Evolutionary conservation across 2,329 filamentous ascomycete genomes (phyloP).

Genomic region (Corniculantispora saksenae): DNA sequence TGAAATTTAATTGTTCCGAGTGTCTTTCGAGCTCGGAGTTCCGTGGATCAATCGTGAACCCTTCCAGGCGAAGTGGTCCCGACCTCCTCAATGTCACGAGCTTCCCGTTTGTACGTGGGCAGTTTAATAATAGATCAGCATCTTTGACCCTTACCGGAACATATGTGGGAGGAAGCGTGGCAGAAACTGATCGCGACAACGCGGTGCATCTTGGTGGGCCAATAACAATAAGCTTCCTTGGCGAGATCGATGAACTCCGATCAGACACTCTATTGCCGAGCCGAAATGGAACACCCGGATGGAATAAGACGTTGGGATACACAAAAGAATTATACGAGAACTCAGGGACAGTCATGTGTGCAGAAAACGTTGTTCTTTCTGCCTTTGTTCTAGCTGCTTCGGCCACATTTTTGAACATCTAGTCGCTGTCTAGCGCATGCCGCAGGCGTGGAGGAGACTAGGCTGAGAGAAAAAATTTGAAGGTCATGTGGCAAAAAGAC

Average conservation of each 20-base stretch:
- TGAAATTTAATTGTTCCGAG: slow-evolving; percentile 9
- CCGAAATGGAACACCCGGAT: slow-evolving; percentile 1
- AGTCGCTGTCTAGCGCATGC: neutral
- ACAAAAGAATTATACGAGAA: neutral
- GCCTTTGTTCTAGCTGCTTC: neutral
- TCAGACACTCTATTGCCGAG: slow-evolving; percentile 2
- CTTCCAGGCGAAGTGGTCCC: neutral
- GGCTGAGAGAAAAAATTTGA: neutral
- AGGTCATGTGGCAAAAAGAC: neutral
- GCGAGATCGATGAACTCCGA: slow-evolving; percentile 8
- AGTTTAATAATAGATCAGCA: slow-evolving; percentile 5
- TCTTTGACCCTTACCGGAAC: neutral
- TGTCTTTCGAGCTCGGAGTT: slow-evolving; percentile 7
- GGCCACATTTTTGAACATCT: neutral
- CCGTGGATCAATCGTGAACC: slow-evolving; percentile 2
- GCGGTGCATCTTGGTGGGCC: slow-evolving; percentile 5
- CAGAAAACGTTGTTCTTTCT: neutral
- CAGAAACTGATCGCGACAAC: neutral
- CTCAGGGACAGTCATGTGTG: neutral
- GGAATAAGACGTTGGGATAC: slow-evolving; percentile 5
- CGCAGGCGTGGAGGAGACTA: neutral
- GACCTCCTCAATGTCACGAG: slow-evolving; percentile 7
- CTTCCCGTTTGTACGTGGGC: slow-evolving; percentile 3
- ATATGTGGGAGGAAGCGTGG: neutral
- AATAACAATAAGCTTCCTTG: slow-evolving; percentile 11